Evolutionary conservation across 805 yeast genomes (phyloP).

Genomic region (Phaffomyces opuntiae): DNA sequence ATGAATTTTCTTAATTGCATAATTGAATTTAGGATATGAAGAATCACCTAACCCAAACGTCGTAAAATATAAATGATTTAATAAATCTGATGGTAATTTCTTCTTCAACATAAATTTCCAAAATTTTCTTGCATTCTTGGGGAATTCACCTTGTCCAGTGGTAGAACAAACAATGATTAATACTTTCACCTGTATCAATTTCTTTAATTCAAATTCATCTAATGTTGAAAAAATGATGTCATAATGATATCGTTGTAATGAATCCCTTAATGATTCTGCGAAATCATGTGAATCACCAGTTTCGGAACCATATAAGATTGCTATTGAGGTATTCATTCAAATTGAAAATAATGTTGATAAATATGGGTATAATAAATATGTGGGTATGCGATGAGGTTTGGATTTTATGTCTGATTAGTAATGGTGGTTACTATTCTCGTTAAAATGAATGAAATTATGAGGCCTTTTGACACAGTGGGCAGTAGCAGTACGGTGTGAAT

Average conservation of each 20-base stretch:
- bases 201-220: constrained; percentile 53
- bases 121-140: constrained; percentile 64
- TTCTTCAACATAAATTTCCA: constrained; percentile 69
- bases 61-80: constrained; percentile 57
- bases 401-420: no score
- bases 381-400: not conserved
- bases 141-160: constrained; percentile 93
- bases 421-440: no score
- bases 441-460: no score
- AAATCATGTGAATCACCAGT: constrained; percentile 88
- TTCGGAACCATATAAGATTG: constrained; percentile 82
- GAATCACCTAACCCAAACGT: constrained; percentile 93
- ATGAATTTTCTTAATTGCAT: constrained; percentile 81
- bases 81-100: constrained; percentile 53
- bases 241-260: constrained; percentile 47
- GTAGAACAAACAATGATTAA: constrained; percentile 72
- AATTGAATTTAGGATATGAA: constrained; percentile 81
- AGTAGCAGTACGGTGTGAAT: no score
- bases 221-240: constrained; percentile 42
- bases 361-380: not conserved
- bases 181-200: constrained; percentile 40
- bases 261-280: constrained; percentile 56
- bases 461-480: no score
- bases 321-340: constrained; percentile 29
- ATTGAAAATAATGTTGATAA: not conserved